Evolutionary conservation across 352 stramenopile genomes (phyloP).

Genomic region (Thraustochytrium striatum): DNA sequence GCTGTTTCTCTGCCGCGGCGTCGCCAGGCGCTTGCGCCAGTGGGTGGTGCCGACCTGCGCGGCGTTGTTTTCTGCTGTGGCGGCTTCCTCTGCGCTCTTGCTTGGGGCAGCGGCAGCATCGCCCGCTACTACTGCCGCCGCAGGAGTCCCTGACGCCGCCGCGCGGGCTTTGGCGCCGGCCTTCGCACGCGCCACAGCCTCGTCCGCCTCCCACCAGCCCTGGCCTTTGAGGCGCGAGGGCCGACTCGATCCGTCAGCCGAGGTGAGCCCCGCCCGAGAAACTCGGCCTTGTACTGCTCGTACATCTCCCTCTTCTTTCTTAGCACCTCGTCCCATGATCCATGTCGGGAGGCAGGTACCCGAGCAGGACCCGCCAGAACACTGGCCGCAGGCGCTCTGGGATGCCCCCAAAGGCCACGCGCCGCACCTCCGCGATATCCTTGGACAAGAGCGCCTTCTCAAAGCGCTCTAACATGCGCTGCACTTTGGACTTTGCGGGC

Average conservation of each 20-base stretch:
- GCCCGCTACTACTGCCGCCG: neutral
- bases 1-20: neutral
- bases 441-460: neutral
- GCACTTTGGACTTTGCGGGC: neutral
- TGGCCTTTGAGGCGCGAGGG: constrained; percentile 26
- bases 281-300: constrained; percentile 35
- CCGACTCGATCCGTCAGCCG: neutral
- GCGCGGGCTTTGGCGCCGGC: neutral
- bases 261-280: neutral
- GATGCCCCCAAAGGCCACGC: neutral
- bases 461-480: neutral
- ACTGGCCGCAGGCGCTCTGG: constrained; percentile 9
- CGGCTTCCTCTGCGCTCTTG: neutral
- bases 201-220: constrained; percentile 28
- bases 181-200: neutral
- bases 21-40: neutral
- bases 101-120: neutral
- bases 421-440: neutral
- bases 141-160: neutral
- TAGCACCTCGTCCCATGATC: neutral
- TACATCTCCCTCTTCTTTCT: neutral
- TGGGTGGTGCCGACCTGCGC: neutral
- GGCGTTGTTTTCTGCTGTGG: neutral
- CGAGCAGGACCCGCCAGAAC: constrained; percentile 23
- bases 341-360: constrained; percentile 5